These are phyloP conservation scores for Salix arbutifolia DNA, from an alignment of 345 rosid species.

Conservation along the genomic window DNA sequence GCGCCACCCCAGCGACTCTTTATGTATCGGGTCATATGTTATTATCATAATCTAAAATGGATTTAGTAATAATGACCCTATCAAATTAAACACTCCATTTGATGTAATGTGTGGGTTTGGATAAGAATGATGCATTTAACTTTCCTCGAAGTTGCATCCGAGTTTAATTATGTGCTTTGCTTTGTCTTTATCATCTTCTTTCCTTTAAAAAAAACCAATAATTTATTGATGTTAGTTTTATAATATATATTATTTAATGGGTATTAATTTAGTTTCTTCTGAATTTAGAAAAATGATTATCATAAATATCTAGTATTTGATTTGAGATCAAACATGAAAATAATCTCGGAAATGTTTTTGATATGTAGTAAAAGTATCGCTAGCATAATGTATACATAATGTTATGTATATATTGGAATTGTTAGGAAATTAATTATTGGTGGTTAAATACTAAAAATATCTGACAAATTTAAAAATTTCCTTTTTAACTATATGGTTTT, in stretches of 20 bases:
- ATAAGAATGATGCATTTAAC: not conserved
- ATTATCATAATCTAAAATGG: not conserved
- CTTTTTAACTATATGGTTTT: too few relatives aligned
- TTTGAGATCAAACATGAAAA: too few relatives aligned
- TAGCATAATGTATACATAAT: too few relatives aligned
- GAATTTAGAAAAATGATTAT: not conserved
- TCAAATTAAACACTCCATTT: not conserved
- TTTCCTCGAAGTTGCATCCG: not conserved
- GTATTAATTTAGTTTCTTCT: not conserved
- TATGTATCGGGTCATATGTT: not conserved
- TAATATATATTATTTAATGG: not conserved
- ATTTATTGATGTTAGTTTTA: not conserved
- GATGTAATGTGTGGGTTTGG: not conserved
- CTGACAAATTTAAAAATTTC: too few relatives aligned
- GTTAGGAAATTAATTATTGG: too few relatives aligned
- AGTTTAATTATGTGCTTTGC: not conserved
- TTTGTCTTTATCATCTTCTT: not conserved
- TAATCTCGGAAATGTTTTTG: too few relatives aligned
- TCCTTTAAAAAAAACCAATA: too few relatives aligned
- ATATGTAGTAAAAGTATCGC: too few relatives aligned
- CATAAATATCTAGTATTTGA: not conserved
- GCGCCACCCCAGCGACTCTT: not conserved
- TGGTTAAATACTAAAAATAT: too few relatives aligned
- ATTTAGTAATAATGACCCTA: slow-evolving; percentile 8
- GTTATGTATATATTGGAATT: too few relatives aligned